Evolutionary conservation across 2,329 filamentous ascomycete genomes (phyloP), one percentile per base, ranked within the genome.

Genomic region (Colletotrichum sp.): DNA sequence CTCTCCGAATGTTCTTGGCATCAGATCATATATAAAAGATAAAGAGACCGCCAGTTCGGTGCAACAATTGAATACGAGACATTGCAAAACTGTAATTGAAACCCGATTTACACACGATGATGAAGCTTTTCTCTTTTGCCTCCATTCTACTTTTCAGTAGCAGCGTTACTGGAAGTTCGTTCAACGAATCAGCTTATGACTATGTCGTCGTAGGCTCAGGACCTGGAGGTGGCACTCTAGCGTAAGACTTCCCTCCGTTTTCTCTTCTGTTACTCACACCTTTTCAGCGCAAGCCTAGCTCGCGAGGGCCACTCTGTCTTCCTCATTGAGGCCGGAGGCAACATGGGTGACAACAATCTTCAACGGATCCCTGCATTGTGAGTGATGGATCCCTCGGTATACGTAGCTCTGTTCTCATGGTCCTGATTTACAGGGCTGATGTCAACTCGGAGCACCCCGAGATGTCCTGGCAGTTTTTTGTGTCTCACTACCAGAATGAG

Each of bases 281-380:
- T 34, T 10, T 34, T 5, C 59, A 36, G 65, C 6, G 36, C 26
- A 57, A 74, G 63, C 32, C 34, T 74, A 1, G 71, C 71, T 10
- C 5, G 21, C 9, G 36, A 44, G n/a, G 71, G 71, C 12, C 21
- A 70, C 24, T 63, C 57, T 18, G 76, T 75, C 12, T 78, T 79
- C 32, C 64, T 79, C 5, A 72, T 79, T n/a, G 78, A 79, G 57
- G 78, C 78, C 9, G 78, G 78, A 12, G 73, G 63, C 6, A 71
- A 79, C 8, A 77, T 81, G 30, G 76, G 71, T 8, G 80, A 83
- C 66, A 81, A 83, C 69, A 76, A 77, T 34, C 79, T 80, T 24
- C 84, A 85, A 67, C 79, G 81, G 10, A 71, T 83, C 21, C 74
- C 73, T 7, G 21, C 34, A n/a, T 30, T 66, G 73, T 77, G 15